phyloP scores from a whole-genome alignment of 108 stramenopile genomes.

The Skeletonema potamos region DNA sequence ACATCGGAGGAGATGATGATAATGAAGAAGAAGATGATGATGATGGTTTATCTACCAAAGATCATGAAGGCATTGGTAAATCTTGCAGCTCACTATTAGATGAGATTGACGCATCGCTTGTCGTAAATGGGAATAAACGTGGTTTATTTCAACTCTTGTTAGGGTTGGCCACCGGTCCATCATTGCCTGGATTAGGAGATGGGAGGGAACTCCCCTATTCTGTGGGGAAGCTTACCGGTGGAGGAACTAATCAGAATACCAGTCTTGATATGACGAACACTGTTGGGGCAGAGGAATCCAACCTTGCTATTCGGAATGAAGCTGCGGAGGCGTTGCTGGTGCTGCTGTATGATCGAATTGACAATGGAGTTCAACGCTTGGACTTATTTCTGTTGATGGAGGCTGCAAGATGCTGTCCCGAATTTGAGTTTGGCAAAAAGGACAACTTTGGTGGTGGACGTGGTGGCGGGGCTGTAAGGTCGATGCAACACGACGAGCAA shows the following conservation, averaged over 20 bases:
- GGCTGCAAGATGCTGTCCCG: conserved; percentile 3
- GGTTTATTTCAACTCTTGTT: conserved; percentile 32
- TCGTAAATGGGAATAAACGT: conserved; percentile 12
- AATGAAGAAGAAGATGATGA: not conserved
- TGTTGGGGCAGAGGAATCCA: not conserved
- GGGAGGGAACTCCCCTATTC: conserved; percentile 6
- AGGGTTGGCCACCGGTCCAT: conserved; percentile 17
- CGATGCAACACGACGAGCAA: not conserved
- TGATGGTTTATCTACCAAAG: not conserved
- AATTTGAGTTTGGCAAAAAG: conserved; percentile 26
- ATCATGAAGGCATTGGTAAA: not conserved
- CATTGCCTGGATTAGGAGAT: conserved; percentile 8
- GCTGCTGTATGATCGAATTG: conserved; percentile 57
- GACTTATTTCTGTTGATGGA: conserved; percentile 41
- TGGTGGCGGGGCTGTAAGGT: no score
- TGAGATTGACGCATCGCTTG: conserved; percentile 21
- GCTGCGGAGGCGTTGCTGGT: conserved; percentile 62
- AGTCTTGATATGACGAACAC: not conserved
- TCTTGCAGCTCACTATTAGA: conserved; percentile 11
- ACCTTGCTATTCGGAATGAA: conserved; percentile 31
- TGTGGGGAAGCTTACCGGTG: conserved; percentile 5
- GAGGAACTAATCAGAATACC: not conserved
- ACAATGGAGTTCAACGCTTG: conserved; percentile 46
- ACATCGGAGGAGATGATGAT: not conserved
- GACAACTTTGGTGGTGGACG: not conserved